Evolutionary conservation across 805 yeast genomes (phyloP).

Genomic region (Metschnikowia kofuensis): DNA sequence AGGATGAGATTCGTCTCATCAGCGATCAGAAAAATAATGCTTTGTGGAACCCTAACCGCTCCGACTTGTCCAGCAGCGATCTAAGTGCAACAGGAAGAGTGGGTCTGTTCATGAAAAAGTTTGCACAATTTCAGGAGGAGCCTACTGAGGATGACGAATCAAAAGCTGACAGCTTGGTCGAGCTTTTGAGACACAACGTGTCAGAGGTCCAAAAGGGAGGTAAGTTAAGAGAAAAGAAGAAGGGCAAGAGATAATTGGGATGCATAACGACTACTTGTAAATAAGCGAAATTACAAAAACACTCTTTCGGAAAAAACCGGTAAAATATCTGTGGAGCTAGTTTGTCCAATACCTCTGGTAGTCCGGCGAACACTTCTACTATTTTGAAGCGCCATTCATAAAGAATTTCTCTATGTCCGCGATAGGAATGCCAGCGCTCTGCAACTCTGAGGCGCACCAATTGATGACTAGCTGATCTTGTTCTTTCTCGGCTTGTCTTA

Average conservation of each 20-base stretch:
- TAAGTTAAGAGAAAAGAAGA: constrained; percentile 46
- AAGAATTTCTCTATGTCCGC: constrained; percentile 8
- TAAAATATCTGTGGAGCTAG: background rate
- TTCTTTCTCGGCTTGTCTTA: constrained; percentile 22
- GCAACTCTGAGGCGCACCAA: constrained; percentile 34
- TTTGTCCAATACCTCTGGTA: background rate
- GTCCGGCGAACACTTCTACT: background rate
- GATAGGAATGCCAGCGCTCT: constrained; percentile 23
- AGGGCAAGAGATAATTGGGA: constrained; percentile 21
- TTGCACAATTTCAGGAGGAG: constrained; percentile 39
- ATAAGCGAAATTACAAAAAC: background rate
- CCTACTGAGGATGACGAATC: constrained; percentile 23
- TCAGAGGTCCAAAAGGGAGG: constrained; percentile 58
- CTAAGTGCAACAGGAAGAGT: constrained; percentile 83
- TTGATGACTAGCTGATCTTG: constrained; percentile 20
- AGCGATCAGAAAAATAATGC: constrained; percentile 85
- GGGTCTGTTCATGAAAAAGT: constrained; percentile 69
- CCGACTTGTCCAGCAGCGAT: constrained; percentile 70
- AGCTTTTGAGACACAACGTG: constrained; percentile 56
- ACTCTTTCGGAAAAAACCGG: background rate
- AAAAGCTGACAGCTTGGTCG: constrained; percentile 53
- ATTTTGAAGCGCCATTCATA: background rate
- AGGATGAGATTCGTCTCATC: constrained; percentile 78
- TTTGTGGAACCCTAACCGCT: constrained; percentile 85
- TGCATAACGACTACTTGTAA: constrained; percentile 6